phyloP scores from a whole-genome alignment of 805 yeast genomes.

The Cyberlindnera sargentensis region DNA sequence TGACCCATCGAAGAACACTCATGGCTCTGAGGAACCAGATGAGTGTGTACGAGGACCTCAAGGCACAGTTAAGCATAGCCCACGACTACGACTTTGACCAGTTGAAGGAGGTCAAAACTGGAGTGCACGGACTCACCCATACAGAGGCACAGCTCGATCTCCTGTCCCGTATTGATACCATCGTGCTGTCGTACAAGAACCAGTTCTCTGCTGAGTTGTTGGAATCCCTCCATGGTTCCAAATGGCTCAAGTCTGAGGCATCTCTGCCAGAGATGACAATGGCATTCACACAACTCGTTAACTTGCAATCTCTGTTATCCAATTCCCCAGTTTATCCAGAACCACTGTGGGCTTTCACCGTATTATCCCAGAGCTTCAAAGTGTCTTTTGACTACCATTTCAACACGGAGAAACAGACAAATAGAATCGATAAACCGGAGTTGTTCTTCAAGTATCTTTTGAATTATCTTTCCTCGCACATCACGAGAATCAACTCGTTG shows the following conservation, averaged over 20 bases:
- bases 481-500: slow-evolving; percentile 33
- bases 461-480: slow-evolving; percentile 35
- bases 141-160: not conserved
- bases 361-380: slow-evolving; percentile 37
- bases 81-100: slow-evolving; percentile 9
- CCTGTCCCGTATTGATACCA: slow-evolving; percentile 1
- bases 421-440: slow-evolving; percentile 42
- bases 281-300: slow-evolving; percentile 9
- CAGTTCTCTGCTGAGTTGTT: slow-evolving; percentile 4
- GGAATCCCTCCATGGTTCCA: slow-evolving; percentile 7
- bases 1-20: slow-evolving; percentile 6
- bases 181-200: slow-evolving; percentile 9
- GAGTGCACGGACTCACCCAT: slow-evolving; percentile 2
- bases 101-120: slow-evolving; percentile 6
- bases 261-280: not conserved
- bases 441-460: slow-evolving; percentile 45
- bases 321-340: slow-evolving; percentile 26
- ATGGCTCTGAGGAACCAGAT: slow-evolving; percentile 1
- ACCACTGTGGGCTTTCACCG: slow-evolving; percentile 45
- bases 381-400: slow-evolving; percentile 51
- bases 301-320: slow-evolving; percentile 13
- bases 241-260: slow-evolving; percentile 13
- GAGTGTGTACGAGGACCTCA: slow-evolving; percentile 4
- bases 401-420: slow-evolving; percentile 36
- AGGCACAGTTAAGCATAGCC: slow-evolving; percentile 2